Base-by-base conservation (phyloP, 1,139 yeast species). In the Lipomyces yarrowii region DNA sequence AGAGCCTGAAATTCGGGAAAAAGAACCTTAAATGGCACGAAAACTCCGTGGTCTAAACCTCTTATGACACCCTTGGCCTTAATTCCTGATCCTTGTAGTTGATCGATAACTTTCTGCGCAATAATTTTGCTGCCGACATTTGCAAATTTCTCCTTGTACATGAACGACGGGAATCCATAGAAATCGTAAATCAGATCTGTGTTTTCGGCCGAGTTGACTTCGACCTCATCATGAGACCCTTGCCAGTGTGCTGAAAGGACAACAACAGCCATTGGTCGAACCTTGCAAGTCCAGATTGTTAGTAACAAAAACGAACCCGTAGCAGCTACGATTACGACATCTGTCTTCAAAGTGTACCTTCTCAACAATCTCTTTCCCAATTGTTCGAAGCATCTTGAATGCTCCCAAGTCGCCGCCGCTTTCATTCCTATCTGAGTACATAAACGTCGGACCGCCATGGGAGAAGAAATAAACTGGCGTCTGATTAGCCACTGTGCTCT, bases 171-270 rank as follows among this genome's bases (percentile, higher is more conserved):
- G 74, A 90, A 90, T 4, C 90, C 90, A 72, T 84, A 84, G 73
- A 89, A 90, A 75, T 90, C 96, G 74, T 90, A 90, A 66, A 88
- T 82, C 70, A 90, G 77, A 52, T 67, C 73, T 63, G 78, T 76
- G 53, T 74, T 74, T 46, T 77, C 77, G 0, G 88, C 87, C 10
- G 82, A 75, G 6, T 82, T 80, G 39, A 88, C 80, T 72, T 87
- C 88, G 42, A 88, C 78, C 1, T 77, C 62, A 3, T 76, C 75
- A 7, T 59, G 51, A 6, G 66, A 68, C 1, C 89, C 81, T 76
- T 88, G 90, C 91, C 92, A 90, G 75, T 90, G 96, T 0, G 93
- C 96, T 52, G 91, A 86, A 1, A 89, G 84, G 57, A 86, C 85
- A 39, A 90, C 75, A 33, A 89, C 80, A 67, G 84, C 88, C 69